phyloP scores from a whole-genome alignment of 2,329 filamentous ascomycete genomes.

The Cryoendolithus antarcticus region DNA sequence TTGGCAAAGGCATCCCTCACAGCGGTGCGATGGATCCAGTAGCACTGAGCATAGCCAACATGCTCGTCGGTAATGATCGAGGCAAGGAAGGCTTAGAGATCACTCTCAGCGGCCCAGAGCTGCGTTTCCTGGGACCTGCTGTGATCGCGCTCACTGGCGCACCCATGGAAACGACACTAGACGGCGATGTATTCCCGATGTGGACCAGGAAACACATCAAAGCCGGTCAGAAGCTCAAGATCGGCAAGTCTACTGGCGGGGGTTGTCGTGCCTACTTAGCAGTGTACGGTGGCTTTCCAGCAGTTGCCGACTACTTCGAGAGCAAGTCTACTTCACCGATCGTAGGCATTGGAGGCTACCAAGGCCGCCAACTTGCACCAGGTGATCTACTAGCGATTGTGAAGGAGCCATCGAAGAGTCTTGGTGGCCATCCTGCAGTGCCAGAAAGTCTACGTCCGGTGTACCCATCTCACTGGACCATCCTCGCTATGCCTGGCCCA shows the following conservation, averaged over 20 bases:
- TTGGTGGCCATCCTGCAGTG: constrained; percentile 24
- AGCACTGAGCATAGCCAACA: constrained; percentile 46
- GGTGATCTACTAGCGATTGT: constrained; percentile 41
- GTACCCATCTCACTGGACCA: constrained; percentile 40
- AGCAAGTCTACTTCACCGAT: constrained; percentile 48
- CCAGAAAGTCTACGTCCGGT: constrained; percentile 35
- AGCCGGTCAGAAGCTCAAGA: constrained; percentile 40
- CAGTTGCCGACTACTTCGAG: constrained; percentile 44
- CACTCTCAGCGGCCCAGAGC: constrained; percentile 47
- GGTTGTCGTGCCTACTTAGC: constrained; percentile 49
- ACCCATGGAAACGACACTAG: constrained; percentile 38
- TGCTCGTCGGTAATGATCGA: constrained; percentile 44
- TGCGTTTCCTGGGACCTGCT: constrained; percentile 43
- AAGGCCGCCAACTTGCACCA: constrained; percentile 43
- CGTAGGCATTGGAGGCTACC: constrained; percentile 48
- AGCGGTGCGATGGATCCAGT: constrained; percentile 50
- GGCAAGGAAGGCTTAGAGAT: constrained; percentile 46
- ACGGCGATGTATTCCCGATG: constrained; percentile 39
- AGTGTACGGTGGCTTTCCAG: constrained; percentile 41
- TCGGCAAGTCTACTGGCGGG: constrained; percentile 40
- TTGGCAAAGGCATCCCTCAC: constrained; percentile 47
- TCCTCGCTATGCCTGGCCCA: constrained; percentile 43
- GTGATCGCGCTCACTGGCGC: constrained; percentile 47
- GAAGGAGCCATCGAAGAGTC: constrained; percentile 25
- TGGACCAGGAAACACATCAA: constrained; percentile 42